Evolutionary conservation across 495 filamentous ascomycete genomes (phyloP), one percentile per base, ranked within the genome.

Genomic region (Tetracladium setigerum): DNA sequence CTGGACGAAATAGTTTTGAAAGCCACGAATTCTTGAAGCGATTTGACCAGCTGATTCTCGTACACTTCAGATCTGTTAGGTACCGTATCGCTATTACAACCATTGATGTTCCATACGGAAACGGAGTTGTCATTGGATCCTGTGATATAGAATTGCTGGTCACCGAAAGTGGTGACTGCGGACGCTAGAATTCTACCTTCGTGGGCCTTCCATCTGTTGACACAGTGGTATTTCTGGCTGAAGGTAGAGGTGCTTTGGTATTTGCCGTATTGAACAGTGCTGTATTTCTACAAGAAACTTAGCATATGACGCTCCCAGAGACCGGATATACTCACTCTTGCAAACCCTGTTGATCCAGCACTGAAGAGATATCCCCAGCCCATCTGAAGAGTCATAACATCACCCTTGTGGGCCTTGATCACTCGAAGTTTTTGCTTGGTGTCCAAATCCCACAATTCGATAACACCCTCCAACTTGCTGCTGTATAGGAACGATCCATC

Each of bases 361-460:
- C 83, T 89, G 63, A 94, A 95, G 13, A 95, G 73, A 39, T 84
- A 81, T 2, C 87, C 86, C 56, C 86, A 83, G 7, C 85, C 86
- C 57, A 96, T 83, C 44, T 82, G 76, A 41, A 98, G 70, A 8
- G 87, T 82, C 69, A 91, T 87, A 38, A 98, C 74, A 60, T 96
- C 94, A 7, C 83, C 84, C 16, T 77, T 81, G 50, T 90, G 83
- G 15, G 81, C 75, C 54, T 84, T 86, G 53, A 96, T 81, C 8
- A 81, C 86, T 46, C 91, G 76, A 15, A 98, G 72, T 41, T 92
- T 82, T 68, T 98, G 92, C 50, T 82, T 79, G 1, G 92, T 96
- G 60, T 98, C 92, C 12, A 97, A 70, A 57, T 98, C 95, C 92
- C 92, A 98, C 13, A 97, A 81, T 60, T 95, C 90, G 43, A 98